Conservation (phyloP, 2,329 filamentous ascomycete species). For the Colletotrichum australisinense region DNA sequence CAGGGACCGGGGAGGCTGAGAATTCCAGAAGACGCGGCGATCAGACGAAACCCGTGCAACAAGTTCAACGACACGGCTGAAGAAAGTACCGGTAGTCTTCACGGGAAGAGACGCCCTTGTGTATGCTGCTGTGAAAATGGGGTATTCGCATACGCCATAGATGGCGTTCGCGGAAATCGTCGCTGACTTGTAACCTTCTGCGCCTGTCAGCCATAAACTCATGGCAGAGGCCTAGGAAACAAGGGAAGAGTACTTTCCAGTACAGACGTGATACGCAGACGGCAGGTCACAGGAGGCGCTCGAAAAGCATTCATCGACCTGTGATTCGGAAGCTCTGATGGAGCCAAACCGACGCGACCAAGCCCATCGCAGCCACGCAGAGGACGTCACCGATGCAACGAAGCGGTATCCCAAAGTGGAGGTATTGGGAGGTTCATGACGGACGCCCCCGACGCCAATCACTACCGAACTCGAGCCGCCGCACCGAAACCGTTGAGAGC, state of each 20-base stretch:
- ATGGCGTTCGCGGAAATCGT: neutral
- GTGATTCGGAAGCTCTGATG: constrained; percentile 7
- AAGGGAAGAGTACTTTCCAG: neutral
- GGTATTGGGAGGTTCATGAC: neutral
- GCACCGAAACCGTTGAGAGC: constrained; percentile 18
- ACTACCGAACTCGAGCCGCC: neutral
- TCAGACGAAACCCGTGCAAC: constrained; percentile 17
- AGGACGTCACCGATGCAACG: constrained; percentile 13
- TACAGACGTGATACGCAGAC: too few relatives aligned
- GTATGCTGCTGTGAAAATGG: neutral
- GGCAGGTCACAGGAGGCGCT: neutral
- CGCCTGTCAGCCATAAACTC: neutral
- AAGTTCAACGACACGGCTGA: neutral
- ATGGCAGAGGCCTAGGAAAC: neutral
- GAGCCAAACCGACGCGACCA: neutral
- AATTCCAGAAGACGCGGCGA: neutral
- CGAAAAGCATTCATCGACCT: neutral
- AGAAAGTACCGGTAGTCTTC: neutral
- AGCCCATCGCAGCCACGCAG: neutral
- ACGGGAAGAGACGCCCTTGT: neutral
- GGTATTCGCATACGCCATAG: neutral
- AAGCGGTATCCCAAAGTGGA: neutral
- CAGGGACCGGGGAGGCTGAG: constrained; percentile 23
- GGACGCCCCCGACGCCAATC: neutral
- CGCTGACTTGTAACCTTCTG: neutral